phyloP scores from a whole-genome alignment of 805 yeast genomes.

The Yarrowia osloensis region DNA sequence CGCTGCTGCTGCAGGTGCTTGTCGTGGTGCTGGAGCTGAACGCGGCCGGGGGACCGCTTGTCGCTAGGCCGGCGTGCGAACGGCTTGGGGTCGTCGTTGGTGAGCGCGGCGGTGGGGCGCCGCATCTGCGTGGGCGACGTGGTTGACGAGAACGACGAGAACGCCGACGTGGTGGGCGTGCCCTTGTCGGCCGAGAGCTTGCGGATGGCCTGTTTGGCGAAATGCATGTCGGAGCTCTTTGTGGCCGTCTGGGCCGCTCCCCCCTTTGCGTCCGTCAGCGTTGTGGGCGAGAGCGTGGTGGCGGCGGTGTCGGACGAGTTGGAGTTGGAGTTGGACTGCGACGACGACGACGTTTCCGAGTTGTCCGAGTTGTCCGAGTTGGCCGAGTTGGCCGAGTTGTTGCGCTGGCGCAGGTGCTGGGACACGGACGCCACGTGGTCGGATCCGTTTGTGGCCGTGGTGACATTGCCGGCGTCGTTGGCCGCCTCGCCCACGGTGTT shows the following conservation, averaged over 20 bases:
- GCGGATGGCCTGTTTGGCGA: slow-evolving; percentile 27
- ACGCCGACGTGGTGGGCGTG: slow-evolving; percentile 21
- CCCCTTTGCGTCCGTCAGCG: background rate
- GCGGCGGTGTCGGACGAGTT: slow-evolving; percentile 29
- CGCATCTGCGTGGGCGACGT: slow-evolving; percentile 26
- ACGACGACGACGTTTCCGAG: slow-evolving; percentile 8
- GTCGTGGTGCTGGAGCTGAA: slow-evolving; percentile 13
- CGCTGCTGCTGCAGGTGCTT: slow-evolving; percentile 8
- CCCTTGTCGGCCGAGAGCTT: slow-evolving; percentile 14
- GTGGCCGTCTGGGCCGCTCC: too few species aligned
- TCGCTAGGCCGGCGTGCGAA: slow-evolving; percentile 10
- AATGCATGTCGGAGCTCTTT: slow-evolving; percentile 9
- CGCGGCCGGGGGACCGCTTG: background rate
- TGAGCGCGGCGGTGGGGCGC: background rate
- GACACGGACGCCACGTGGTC: background rate
- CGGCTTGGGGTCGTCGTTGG: slow-evolving; percentile 28
- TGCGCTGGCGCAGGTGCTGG: slow-evolving; percentile 20
- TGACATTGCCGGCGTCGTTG: background rate
- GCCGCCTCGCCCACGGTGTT: background rate
- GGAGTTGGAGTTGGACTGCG: slow-evolving; percentile 19
- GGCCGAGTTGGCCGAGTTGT: slow-evolving; percentile 18
- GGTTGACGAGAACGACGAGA: background rate
- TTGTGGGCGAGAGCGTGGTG: slow-evolving; percentile 24
- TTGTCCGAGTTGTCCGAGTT: slow-evolving; percentile 13
- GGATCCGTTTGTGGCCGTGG: background rate